These are phyloP conservation scores for Sarocladiaceae sp. DNA, from an alignment of 2,329 filamentous ascomycete genomes.

Conservation along the genomic window DNA sequence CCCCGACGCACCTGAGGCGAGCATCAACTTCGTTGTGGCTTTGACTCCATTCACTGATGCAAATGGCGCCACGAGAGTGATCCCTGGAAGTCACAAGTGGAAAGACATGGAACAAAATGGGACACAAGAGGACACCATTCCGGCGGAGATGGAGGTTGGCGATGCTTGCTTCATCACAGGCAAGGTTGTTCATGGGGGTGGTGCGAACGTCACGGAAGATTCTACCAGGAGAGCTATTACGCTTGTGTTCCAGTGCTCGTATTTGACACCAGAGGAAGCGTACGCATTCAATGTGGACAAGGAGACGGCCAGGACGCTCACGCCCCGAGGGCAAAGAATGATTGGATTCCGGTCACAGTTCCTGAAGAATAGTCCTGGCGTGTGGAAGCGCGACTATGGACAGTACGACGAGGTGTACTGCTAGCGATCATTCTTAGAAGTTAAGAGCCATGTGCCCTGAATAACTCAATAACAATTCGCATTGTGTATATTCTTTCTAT, in stretches of 20 bases:
- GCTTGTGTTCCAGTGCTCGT: constrained; percentile 12
- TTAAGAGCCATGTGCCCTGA: no score
- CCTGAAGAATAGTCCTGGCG: constrained; percentile 11
- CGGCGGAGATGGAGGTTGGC: constrained; percentile 24
- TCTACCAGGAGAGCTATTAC: constrained; percentile 10
- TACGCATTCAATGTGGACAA: constrained; percentile 12
- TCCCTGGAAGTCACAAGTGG: constrained; percentile 21
- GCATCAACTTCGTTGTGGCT: constrained; percentile 17
- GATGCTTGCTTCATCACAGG: constrained; percentile 25
- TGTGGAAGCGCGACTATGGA: constrained; percentile 14
- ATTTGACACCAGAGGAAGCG: constrained; percentile 14
- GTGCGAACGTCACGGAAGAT: constrained; percentile 21
- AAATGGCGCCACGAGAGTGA: constrained; percentile 17
- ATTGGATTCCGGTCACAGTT: constrained; percentile 15
- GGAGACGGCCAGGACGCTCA: constrained; percentile 12
- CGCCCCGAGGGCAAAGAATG: constrained; percentile 13
- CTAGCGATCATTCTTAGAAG: neutral
- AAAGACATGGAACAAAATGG: constrained; percentile 15
- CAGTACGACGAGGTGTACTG: constrained; percentile 13
- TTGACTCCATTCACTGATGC: constrained; percentile 14
- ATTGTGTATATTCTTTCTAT: neutral
- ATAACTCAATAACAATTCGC: neutral
- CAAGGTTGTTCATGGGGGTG: constrained; percentile 27
- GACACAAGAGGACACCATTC: constrained; percentile 15
- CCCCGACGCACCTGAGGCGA: constrained; percentile 12